Conservation (phyloP, 169 alveolate genomes). For the Amoebophrya sp. region DNA sequence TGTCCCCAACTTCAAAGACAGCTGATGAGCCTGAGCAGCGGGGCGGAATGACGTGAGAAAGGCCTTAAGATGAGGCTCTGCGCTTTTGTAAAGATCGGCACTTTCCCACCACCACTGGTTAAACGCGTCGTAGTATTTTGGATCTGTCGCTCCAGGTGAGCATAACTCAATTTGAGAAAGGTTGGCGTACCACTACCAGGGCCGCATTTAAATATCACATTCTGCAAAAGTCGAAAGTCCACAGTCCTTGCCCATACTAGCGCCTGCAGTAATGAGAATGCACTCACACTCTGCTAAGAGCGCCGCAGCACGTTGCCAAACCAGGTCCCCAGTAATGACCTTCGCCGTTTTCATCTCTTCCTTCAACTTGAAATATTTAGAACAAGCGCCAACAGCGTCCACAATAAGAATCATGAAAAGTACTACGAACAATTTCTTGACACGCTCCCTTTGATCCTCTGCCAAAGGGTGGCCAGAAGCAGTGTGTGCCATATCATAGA, state of each 20-base stretch:
- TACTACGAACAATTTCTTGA: too few relatives aligned
- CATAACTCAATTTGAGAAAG: neutral
- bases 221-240: neutral
- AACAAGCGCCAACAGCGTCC: too few relatives aligned
- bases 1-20: too few relatives aligned
- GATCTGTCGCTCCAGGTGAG: neutral
- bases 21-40: too few relatives aligned
- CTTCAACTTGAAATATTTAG: too few relatives aligned
- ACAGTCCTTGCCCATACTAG: neutral
- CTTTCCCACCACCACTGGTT: neutral
- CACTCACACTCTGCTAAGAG: neutral
- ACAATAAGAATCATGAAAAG: too few relatives aligned
- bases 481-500: too few relatives aligned
- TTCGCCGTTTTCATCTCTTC: too few relatives aligned
- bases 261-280: neutral
- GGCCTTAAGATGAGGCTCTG: neutral
- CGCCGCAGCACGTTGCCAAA: neutral
- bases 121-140: neutral
- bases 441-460: too few relatives aligned
- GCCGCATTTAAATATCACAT: neutral
- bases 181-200: neutral
- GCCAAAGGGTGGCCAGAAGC: too few relatives aligned
- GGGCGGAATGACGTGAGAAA: too few relatives aligned
- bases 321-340: neutral
- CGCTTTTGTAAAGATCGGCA: neutral